A percentile compares a stretch with the other conserved stretches of the same genome.
Evolutionary conservation across 1,139 yeast genomes (phyloP).

Genomic region (Saccharomyces pastorianus): DNA sequence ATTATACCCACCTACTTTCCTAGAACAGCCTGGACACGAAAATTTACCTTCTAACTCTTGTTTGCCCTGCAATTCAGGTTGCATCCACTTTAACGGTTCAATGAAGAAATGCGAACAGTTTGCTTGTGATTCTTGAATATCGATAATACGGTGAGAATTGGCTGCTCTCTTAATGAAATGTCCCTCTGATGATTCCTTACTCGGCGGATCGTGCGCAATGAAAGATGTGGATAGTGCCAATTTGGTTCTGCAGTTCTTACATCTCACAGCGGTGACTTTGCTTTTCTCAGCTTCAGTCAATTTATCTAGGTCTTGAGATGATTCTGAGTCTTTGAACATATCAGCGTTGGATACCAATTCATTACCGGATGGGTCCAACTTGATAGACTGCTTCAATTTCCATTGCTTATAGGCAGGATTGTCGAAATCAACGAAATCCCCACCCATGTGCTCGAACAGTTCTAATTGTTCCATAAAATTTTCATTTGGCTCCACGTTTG

Average conservation of each 20-base stretch:
- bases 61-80: conserved; percentile 51
- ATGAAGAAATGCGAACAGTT: conserved; percentile 77
- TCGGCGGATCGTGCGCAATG: conserved; percentile 55
- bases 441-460: conserved; percentile 49
- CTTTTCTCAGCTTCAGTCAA: conserved; percentile 23
- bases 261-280: conserved; percentile 41
- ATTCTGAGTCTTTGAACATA: conserved; percentile 25
- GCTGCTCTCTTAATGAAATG: conserved; percentile 56
- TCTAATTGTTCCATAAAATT: conserved; percentile 68
- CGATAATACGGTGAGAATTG: conserved; percentile 49
- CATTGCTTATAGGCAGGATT: conserved; percentile 46
- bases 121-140: conserved; percentile 46
- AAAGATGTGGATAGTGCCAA: conserved; percentile 42
- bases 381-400: conserved; percentile 36
- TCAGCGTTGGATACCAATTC: conserved; percentile 28
- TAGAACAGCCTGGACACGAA: conserved; percentile 70
- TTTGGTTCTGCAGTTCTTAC: conserved; percentile 60
- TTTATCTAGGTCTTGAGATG: conserved; percentile 22
- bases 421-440: conserved; percentile 30
- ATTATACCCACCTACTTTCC: conserved; percentile 81
- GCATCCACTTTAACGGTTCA: conserved; percentile 93
- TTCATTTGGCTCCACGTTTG: conserved; percentile 61
- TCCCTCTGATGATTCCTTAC: conserved; percentile 51
- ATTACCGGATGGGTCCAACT: conserved; percentile 32
- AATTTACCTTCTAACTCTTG: conserved; percentile 79